phyloP scores from a whole-genome alignment of 2,329 filamentous ascomycete species.

The Cyclaneusma minus region DNA sequence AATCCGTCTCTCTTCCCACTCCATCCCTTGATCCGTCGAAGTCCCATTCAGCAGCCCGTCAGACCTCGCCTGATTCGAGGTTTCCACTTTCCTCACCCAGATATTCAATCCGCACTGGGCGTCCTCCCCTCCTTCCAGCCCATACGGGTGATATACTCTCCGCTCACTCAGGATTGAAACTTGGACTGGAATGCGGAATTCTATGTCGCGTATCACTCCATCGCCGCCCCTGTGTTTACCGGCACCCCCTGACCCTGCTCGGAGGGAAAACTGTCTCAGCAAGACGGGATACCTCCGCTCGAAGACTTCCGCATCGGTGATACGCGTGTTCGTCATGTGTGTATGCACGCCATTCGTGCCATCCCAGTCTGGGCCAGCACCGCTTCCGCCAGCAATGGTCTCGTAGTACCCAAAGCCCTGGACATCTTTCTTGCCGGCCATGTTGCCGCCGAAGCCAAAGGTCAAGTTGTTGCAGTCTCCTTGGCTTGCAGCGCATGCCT shows the following conservation, averaged over 20 bases:
- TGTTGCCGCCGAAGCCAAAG: slow-evolving; percentile 64
- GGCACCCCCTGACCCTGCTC: slow-evolving; percentile 43
- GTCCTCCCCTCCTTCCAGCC: slow-evolving; percentile 68
- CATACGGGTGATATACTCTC: slow-evolving; percentile 64
- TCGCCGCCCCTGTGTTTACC: slow-evolving; percentile 60
- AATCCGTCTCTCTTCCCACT: slow-evolving; percentile 40
- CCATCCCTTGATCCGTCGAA: slow-evolving; percentile 23
- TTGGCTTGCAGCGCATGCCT: slow-evolving; percentile 63
- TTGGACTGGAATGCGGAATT: slow-evolving; percentile 64
- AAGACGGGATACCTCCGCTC: slow-evolving; percentile 65
- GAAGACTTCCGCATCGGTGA: slow-evolving; percentile 68
- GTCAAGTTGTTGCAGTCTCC: slow-evolving; percentile 77
- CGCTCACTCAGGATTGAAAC: slow-evolving; percentile 67
- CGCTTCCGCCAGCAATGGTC: slow-evolving; percentile 65
- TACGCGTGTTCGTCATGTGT: slow-evolving; percentile 78
- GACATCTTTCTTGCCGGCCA: slow-evolving; percentile 38
- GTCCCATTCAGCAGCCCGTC: slow-evolving; percentile 19
- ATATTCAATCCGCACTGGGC: slow-evolving; percentile 69
- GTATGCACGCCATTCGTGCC: slow-evolving; percentile 65
- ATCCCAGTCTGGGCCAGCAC: slow-evolving; percentile 58
- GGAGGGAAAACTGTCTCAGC: slow-evolving; percentile 51
- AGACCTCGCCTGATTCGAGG: slow-evolving; percentile 33
- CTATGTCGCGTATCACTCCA: slow-evolving; percentile 64
- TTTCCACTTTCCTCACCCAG: slow-evolving; percentile 64
- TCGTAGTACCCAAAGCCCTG: slow-evolving; percentile 79